Conservation (phyloP, 225 moss, liverwort and hornwort species). For the Physcomitrellopsis africana region DNA sequence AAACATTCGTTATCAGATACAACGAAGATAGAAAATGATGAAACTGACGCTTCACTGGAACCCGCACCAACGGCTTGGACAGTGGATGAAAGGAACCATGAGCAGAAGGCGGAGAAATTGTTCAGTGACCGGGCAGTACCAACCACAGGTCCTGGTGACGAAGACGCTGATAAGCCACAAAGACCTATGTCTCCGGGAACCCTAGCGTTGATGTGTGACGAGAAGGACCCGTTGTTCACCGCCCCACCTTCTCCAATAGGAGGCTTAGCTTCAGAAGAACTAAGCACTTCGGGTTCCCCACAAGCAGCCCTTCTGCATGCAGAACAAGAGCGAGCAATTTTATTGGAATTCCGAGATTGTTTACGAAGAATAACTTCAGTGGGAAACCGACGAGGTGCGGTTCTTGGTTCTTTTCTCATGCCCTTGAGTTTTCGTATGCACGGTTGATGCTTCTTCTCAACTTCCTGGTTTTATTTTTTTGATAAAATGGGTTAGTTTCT, state of each 20-base stretch:
- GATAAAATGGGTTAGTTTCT: background rate
- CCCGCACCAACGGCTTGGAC: constrained; percentile 30
- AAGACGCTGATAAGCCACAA: constrained; percentile 38
- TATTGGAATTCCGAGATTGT: constrained; percentile 53
- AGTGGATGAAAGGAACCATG: constrained; percentile 44
- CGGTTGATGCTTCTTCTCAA: constrained; percentile 12
- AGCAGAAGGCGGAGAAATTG: constrained; percentile 30
- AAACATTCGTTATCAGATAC: constrained; percentile 42
- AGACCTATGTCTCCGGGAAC: constrained; percentile 61
- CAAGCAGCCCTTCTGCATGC: constrained; percentile 45
- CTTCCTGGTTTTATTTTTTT: background rate
- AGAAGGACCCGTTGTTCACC: constrained; percentile 60
- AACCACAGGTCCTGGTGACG: constrained; percentile 34
- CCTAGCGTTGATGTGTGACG: constrained; percentile 61
- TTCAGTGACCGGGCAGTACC: constrained; percentile 25
- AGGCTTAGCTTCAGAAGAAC: constrained; percentile 41
- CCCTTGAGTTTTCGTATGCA: constrained; percentile 3
- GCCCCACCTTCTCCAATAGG: constrained; percentile 57
- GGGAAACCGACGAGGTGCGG: constrained; percentile 58
- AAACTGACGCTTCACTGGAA: constrained; percentile 31
- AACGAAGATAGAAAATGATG: constrained; percentile 46
- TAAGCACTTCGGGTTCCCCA: constrained; percentile 36
- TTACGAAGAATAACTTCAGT: constrained; percentile 51
- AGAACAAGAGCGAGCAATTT: constrained; percentile 56
- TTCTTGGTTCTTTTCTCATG: constrained; percentile 15